Base-by-base conservation (phyloP, 2,329 filamentous ascomycete species). In the Microdochium paspali region DNA sequence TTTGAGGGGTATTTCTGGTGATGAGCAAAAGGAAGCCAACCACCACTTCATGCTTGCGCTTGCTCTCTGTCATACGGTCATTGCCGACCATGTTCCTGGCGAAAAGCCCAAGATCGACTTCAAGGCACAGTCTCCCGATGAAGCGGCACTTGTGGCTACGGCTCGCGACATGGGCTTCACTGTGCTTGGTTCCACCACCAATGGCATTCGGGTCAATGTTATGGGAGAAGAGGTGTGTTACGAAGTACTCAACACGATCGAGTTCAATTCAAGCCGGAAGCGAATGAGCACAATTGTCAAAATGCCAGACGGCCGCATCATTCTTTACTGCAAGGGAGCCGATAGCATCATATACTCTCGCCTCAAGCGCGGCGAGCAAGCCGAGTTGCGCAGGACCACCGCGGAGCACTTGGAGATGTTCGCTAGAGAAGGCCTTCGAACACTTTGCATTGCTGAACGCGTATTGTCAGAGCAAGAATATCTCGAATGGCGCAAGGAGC, bases 401-500 rank as follows among this genome's bases (percentile, higher is more conserved):
- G 93, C 90, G 3, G 88, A 96, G 56, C 93, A 98, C 60, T 77
- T 98, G 18, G 94, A 98, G 62, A 87, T 95, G 80, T 98, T 97
- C 66, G 93, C 94, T 20, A 79, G 91, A 46, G 94, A 98, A 71
- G 93, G 93, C 64, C 74, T 98, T 28, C 84, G 93, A 59, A 98
- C 93, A 4, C 79, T 98, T 10, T 98, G 93, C 66, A 89, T 98
- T 57, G 94, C 93, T 4, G 80, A 95, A 60, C 82, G 82, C 54
- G 81, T 90, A 50, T 70, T 98, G 7, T 72, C 75, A 0, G 90
- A 97, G 62, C 77, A 87, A 24, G 86, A 95, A 61, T 98, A 97
- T 62, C 74, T 80, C 47, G 70, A 72, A 32, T 98, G 91, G 90
- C 90, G 84, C 62, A 84, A 79, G 58, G 82, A 93, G 53, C 89